phyloP scores from a whole-genome alignment of 2,329 filamentous ascomycete genomes.

The Cercospora sp. region DNA sequence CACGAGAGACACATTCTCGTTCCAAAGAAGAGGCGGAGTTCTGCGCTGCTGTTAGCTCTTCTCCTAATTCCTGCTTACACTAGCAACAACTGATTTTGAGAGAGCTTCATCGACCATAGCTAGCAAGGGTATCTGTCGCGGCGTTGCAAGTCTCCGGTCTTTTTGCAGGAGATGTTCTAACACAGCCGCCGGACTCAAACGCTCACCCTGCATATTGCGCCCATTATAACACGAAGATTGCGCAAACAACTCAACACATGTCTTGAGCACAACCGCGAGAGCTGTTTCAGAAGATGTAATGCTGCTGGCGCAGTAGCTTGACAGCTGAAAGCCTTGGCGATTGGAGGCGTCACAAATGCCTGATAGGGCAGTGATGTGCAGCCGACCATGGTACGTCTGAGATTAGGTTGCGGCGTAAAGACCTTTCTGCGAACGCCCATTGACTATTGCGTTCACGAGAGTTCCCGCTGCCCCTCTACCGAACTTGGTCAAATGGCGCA shows the following conservation, averaged over 20 bases:
- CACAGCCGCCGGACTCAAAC: neutral
- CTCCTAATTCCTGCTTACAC: neutral
- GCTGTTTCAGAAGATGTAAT: neutral
- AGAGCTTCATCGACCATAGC: neutral
- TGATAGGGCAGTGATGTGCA: slow-evolving; percentile 2
- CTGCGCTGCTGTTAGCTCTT: neutral
- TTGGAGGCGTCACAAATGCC: slow-evolving; percentile 3
- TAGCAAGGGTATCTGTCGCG: neutral
- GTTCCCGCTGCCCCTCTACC: slow-evolving; percentile 1
- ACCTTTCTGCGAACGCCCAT: neutral
- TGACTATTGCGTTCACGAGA: neutral
- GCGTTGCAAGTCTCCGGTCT: neutral
- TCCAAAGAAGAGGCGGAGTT: neutral
- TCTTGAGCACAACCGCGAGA: neutral
- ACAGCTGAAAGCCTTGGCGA: slow-evolving; percentile 4
- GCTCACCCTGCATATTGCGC: neutral
- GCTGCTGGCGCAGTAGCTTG: neutral
- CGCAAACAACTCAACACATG: neutral
- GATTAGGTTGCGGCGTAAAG: neutral
- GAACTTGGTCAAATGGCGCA: neutral
- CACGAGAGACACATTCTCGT: neutral
- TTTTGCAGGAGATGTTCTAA: neutral
- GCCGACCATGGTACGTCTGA: slow-evolving; percentile 3
- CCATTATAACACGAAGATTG: neutral
- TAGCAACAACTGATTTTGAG: too few species aligned